Evolutionary conservation across 768 basidiomycete genomes (phyloP).

Genomic region (Tremella mesenterica): DNA sequence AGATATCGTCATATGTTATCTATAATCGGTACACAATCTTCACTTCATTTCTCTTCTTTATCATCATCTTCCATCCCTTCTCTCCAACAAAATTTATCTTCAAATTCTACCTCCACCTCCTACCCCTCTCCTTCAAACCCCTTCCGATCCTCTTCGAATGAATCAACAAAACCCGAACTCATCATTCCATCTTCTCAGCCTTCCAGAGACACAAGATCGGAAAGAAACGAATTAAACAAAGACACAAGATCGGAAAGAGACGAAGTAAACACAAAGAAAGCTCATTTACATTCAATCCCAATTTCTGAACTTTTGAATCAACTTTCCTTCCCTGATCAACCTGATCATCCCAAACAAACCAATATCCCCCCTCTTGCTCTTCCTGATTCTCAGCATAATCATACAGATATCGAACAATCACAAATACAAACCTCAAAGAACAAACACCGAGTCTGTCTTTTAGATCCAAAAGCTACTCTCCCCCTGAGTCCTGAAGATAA

Average conservation of each 20-base stretch:
- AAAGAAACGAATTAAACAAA: no score
- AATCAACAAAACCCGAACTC: no score
- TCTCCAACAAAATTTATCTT: slow-evolving; percentile 47
- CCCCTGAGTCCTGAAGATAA: slow-evolving; percentile 68
- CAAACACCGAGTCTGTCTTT: slow-evolving; percentile 79
- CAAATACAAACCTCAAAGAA: slow-evolving; percentile 49
- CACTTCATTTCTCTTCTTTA: slow-evolving; percentile 77
- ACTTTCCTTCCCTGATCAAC: slow-evolving; percentile 30
- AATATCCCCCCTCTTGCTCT: no score
- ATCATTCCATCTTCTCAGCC: no score
- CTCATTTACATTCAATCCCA: slow-evolving; percentile 46
- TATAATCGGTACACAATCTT: slow-evolving; percentile 58
- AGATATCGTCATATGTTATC: slow-evolving; percentile 67
- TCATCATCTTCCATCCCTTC: slow-evolving; percentile 60
- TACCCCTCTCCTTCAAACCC: no score
- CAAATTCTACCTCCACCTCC: no score
- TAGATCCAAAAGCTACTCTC: slow-evolving; percentile 79
- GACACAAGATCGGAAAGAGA: no score
- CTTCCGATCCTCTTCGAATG: no score
- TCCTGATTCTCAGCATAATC: slow-evolving; percentile 33
- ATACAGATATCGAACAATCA: no score
- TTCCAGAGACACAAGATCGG: no score
- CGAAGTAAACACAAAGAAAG: no score
- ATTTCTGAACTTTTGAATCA: no score
- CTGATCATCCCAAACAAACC: slow-evolving; percentile 50